These are phyloP conservation scores for Komagataella phaffii DNA, from an alignment of 805 yeast species.

Conservation along the genomic window DNA sequence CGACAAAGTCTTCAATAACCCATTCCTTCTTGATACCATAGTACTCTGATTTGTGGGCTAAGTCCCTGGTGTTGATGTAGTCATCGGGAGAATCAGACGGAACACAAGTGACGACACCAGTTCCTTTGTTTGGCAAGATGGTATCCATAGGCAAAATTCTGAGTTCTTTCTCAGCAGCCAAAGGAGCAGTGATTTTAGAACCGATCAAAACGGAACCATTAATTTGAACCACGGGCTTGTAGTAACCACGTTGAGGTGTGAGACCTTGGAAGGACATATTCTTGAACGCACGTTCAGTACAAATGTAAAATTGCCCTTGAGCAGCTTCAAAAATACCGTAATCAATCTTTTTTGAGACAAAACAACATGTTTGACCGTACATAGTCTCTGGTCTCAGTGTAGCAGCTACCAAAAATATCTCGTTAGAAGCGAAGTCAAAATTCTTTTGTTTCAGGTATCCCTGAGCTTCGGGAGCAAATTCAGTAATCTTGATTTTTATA, in stretches of 20 bases:
- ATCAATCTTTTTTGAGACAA: conserved; percentile 86
- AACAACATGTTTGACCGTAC: conserved; percentile 98
- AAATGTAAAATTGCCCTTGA: conserved; percentile 57
- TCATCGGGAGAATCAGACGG: conserved; percentile 99
- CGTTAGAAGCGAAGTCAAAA: conserved; percentile 38
- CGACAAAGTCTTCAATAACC: conserved; percentile 63
- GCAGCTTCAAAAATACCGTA: conserved; percentile 90
- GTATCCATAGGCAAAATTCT: conserved; percentile 96
- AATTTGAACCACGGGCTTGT: conserved; percentile 42
- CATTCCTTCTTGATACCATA: conserved; percentile 77
- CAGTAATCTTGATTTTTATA: conserved; percentile 66
- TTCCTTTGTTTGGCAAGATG: conserved; percentile 88
- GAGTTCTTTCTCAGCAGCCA: conserved; percentile 53
- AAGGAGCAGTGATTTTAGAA: conserved; percentile 75
- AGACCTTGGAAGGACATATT: conserved; percentile 93
- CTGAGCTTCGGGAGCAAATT: conserved; percentile 43
- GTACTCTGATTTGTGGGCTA: conserved; percentile 81
- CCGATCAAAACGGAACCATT: conserved; percentile 73
- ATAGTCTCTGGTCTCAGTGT: conserved; percentile 97
- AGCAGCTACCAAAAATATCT: conserved; percentile 81
- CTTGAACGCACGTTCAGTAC: conserved; percentile 92
- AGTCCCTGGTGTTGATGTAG: conserved; percentile 73
- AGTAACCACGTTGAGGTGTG: conserved; percentile 79
- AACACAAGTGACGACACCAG: conserved; percentile 98
- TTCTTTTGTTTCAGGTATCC: conserved; percentile 36